These are phyloP conservation scores for Colletotrichum truncatum DNA, from an alignment of 2,329 filamentous ascomycete species.

Conservation along the genomic window DNA sequence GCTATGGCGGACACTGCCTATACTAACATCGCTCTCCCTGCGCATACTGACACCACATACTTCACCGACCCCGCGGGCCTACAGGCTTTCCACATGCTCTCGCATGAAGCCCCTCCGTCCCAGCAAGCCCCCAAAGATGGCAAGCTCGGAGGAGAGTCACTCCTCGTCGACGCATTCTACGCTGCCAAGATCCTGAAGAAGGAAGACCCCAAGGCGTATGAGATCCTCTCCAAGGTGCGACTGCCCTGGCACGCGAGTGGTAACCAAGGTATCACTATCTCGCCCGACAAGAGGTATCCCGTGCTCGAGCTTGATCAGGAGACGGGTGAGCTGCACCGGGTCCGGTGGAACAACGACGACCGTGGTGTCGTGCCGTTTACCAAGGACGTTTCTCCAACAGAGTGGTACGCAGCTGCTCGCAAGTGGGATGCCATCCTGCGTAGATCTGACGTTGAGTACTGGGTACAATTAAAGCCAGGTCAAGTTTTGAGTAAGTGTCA, in stretches of 20 bases:
- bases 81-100: constrained; percentile 92
- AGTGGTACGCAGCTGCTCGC: constrained; percentile 84
- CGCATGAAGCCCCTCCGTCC: constrained; percentile 69
- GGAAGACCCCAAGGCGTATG: constrained; percentile 65
- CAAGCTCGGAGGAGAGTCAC: constrained; percentile 73
- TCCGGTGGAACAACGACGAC: constrained; percentile 96
- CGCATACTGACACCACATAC: constrained; percentile 96
- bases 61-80: constrained; percentile 92
- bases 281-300: constrained; percentile 74
- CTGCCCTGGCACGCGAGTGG: constrained; percentile 89
- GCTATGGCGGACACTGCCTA: constrained; percentile 92
- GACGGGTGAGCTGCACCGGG: constrained; percentile 55
- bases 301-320: constrained; percentile 71
- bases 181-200: constrained; percentile 69
- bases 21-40: constrained; percentile 81
- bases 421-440: constrained; percentile 78
- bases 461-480: constrained; percentile 84
- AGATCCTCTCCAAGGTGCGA: constrained; percentile 61
- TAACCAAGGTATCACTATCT: constrained; percentile 83
- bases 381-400: constrained; percentile 53
- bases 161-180: constrained; percentile 88
- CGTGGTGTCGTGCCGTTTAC: constrained; percentile 73
- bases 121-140: constrained; percentile 34
- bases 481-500: constrained; percentile 72
- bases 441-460: constrained; percentile 73